Conservation (phyloP, 129 eudicot genomes). For the Silybum marianum region DNA sequence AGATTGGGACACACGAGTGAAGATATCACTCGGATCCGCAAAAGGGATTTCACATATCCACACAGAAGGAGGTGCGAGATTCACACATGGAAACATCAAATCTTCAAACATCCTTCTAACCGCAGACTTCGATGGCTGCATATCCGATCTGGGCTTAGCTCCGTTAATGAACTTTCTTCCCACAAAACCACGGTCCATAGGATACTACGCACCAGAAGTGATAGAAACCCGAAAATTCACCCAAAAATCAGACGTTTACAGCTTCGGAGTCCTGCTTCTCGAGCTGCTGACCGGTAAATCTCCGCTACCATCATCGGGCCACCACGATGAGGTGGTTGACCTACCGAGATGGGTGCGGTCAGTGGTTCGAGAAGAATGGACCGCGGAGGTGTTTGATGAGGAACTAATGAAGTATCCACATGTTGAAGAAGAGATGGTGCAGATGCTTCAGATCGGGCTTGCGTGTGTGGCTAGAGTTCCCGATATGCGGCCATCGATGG, state of each 20-base stretch:
- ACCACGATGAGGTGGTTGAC: conserved; percentile 69
- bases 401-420: conserved; percentile 68
- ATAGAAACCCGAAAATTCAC: conserved; percentile 61
- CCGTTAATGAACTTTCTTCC: conserved; percentile 49
- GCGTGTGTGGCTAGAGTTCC: conserved; percentile 67
- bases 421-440: conserved; percentile 90
- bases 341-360: conserved; percentile 94
- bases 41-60: conserved; percentile 79
- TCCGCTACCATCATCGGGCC: conserved; percentile 53
- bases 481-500: conserved; percentile 73
- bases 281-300: conserved; percentile 86
- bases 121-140: conserved; percentile 50
- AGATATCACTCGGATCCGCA: conserved; percentile 73
- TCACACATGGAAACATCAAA: conserved; percentile 88
- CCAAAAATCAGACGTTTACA: conserved; percentile 85
- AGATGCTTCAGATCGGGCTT: conserved; percentile 89
- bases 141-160: conserved; percentile 77
- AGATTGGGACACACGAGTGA: conserved; percentile 82
- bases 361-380: conserved; percentile 95
- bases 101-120: conserved; percentile 80
- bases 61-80: conserved; percentile 54
- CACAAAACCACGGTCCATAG: conserved; percentile 52
- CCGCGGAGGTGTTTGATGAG: conserved; percentile 90
- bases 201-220: conserved; percentile 87
- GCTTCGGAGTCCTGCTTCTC: conserved; percentile 85